These are phyloP conservation scores for Persicaria maculosa DNA, from an alignment of 148 eudicot species.

Conservation along the genomic window DNA sequence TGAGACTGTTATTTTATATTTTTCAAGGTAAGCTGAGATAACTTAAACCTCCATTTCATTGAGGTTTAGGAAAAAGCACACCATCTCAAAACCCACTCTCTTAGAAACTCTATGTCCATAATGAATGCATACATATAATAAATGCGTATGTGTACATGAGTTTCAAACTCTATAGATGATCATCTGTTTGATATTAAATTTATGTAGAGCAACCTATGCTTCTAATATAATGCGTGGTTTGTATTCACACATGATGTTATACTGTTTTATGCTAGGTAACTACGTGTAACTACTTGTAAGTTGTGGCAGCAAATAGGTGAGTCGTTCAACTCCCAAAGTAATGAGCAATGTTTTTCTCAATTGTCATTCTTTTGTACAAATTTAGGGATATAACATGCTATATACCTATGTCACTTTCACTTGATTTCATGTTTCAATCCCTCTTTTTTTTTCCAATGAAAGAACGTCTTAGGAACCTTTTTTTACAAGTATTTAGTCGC, in stretches of 20 bases:
- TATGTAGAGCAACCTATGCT: neutral
- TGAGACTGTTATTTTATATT: too few species aligned
- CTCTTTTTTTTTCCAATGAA: neutral
- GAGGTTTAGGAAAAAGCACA: too few species aligned
- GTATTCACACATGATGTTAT: neutral
- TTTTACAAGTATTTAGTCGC: neutral
- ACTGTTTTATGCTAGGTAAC: neutral
- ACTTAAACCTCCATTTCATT: too few species aligned
- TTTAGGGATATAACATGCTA: neutral
- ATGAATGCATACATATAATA: neutral
- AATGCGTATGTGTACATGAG: neutral
- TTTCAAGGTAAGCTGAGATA: too few species aligned
- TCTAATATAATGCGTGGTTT: neutral
- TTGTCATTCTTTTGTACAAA: neutral
- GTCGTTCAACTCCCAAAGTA: slow-evolving; percentile 90
- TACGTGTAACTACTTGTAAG: slow-evolving; percentile 55
- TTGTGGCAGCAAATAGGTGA: slow-evolving; percentile 94
- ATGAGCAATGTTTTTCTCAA: slow-evolving; percentile 15
- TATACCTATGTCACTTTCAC: neutral
- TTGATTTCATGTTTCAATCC: neutral
- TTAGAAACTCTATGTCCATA: neutral
- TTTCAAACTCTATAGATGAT: neutral
- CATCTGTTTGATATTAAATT: too few species aligned
- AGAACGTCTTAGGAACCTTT: neutral
- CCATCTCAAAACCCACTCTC: too few species aligned